Base-by-base conservation (phyloP, 2,329 filamentous ascomycete species). In the Colletotrichum coccodes region DNA sequence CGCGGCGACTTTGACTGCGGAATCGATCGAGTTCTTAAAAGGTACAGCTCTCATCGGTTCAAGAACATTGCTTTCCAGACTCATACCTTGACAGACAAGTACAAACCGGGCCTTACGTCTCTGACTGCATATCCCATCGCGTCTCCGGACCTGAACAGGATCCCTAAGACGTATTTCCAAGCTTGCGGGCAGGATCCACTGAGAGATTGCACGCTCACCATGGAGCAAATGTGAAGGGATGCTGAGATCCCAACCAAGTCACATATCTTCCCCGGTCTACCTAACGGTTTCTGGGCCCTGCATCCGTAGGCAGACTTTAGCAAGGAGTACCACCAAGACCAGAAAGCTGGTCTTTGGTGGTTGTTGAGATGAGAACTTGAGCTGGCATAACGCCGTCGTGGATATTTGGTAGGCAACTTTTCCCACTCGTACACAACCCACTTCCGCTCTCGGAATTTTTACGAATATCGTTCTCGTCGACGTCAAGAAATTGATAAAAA, bases 151-250 rank as follows among this genome's bases (percentile, higher is more conserved):
- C 71, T 73, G 49, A 68, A 49, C 4, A 70, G 71, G 3, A 68
- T 78, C 16, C 77, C 75, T 12, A 78, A 72, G 68, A 78, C 77
- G 8, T 79, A 78, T 56, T 78, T 79, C 23, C 77, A 79, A 47
- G 71, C 71, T 7, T 79, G 73, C 34, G 77, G 76, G 2, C 54
- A 76, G 12, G 78, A 79, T 46, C 74, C 75, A 1, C 59, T 75
- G 21, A 71, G 77, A 28, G 77, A 79, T 52, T 75, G 72, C 49
- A 73, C 72, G 1, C 64, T 79, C 42, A 62, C 78, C 16, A 71
- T 75, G 63, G 76, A 79, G 52, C 75, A 76, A 47, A 70, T 76
- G 9, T 76, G 73, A 68, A 73, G 57, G 40, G 76, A 78, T 26
- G 71, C 71, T 2, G 75, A 74, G 0, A 72, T 78, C 1, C 49